These are phyloP conservation scores for Lantana camara DNA, from an alignment of 257 asterid species.

Conservation along the genomic window DNA sequence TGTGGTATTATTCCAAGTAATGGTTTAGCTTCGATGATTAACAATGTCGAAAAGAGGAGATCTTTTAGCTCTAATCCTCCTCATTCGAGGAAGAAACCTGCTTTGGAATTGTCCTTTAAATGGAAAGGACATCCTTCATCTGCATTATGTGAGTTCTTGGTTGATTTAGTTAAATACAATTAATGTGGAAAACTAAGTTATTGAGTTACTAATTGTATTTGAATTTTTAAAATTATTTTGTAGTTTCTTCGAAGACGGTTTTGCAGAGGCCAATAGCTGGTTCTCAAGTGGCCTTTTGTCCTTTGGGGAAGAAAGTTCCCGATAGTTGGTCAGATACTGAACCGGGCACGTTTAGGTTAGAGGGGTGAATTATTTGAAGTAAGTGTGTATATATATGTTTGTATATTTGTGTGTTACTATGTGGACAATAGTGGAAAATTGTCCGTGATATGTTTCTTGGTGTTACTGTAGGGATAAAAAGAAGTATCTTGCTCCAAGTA, in stretches of 20 bases:
- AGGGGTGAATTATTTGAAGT: constrained; percentile 83
- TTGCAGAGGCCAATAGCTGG: constrained; percentile 88
- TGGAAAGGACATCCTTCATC: constrained; percentile 74
- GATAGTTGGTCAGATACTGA: constrained; percentile 93
- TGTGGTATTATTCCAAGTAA: constrained; percentile 76
- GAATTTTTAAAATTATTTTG: background rate
- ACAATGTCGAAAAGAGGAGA: constrained; percentile 69
- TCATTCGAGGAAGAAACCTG: constrained; percentile 66
- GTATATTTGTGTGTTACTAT: background rate
- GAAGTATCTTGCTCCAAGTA: constrained; percentile 79
- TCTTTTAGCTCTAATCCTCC: constrained; percentile 72
- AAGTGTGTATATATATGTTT: background rate
- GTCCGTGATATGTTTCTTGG: background rate
- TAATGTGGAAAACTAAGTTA: background rate
- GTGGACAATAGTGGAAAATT: background rate
- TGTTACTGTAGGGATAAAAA: constrained; percentile 68
- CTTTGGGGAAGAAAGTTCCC: constrained; percentile 78
- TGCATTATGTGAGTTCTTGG: constrained; percentile 60
- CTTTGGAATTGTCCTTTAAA: constrained; percentile 69
- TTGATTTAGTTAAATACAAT: background rate
- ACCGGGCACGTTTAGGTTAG: constrained; percentile 83
- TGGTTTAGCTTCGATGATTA: constrained; percentile 79
- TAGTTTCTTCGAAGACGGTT: constrained; percentile 79
- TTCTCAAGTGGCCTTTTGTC: constrained; percentile 88
- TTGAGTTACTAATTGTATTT: background rate